Conservation (phyloP, 192 early-diverging fungal species). For the Geranomyces variabilis region DNA sequence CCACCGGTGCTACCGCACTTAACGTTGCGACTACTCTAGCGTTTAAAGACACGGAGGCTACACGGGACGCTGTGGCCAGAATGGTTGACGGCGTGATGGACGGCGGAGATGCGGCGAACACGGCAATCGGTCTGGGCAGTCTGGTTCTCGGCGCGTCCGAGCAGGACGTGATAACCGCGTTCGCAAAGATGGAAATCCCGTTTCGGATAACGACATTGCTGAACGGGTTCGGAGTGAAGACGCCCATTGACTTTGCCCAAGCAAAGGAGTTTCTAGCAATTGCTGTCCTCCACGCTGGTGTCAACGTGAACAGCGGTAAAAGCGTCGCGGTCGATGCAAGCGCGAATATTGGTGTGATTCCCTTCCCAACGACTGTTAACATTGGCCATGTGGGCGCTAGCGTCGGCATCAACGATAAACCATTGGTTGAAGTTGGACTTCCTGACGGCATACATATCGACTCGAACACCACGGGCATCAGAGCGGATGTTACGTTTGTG, state of each 20-base stretch:
- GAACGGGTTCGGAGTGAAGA: neutral
- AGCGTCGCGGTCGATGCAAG: neutral
- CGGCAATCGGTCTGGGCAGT: neutral
- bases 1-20: neutral
- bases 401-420: conserved; percentile 4
- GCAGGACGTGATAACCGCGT: conserved; percentile 6
- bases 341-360: conserved; percentile 12
- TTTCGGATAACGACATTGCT: neutral
- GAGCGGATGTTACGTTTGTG: neutral
- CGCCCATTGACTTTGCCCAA: conserved; percentile 11
- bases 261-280: neutral
- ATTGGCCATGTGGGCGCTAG: neutral
- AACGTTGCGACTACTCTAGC: conserved; percentile 11
- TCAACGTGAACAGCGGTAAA: conserved; percentile 5
- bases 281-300: neutral
- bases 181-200: neutral
- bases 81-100: conserved; percentile 2
- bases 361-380: conserved; percentile 11
- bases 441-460: conserved; percentile 1
- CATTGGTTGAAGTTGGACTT: neutral
- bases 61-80: neutral
- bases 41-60: conserved; percentile 2
- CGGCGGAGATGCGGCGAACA: neutral
- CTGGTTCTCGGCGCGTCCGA: neutral
- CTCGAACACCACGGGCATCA: neutral